Evolutionary conservation across 2,329 filamentous ascomycete genomes (phyloP), one percentile per base, ranked within the genome.

Genomic region (Lasiodiplodia sp.): DNA sequence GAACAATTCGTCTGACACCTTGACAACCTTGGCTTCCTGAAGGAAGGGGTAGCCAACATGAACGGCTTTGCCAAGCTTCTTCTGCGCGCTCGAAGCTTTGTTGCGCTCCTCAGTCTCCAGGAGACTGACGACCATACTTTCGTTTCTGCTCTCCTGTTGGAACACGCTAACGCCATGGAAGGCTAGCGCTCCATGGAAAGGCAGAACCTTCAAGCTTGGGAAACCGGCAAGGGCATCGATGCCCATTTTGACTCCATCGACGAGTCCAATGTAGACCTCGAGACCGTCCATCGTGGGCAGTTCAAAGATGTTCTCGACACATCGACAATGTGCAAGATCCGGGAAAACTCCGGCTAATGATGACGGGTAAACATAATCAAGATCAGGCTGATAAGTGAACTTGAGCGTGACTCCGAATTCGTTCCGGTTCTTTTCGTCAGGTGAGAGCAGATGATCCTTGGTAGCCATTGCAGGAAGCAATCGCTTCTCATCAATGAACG

Each of bases 251-350:
- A 92, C 94, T 52, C 93, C 95, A 28, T 92, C 88, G 72, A 96
- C 90, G 66, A 99, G 83, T 8, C 94, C 96, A 69, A 94, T 88
- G 74, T 93, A 90, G 64, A 93, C 92, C 69, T 96, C 91, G 60
- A 98, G 82, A 2, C 95, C 96, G 67, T 98, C 95, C 79, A 97
- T 92, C 4, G 91, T 92, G 8, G 96, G 96, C 44, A 99, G 85
- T 71, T 99, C 96, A 76, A 96, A 99, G 34, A 97, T 94, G 77
- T 99, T 99, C 80, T 97, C 93, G 40, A 98, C 88, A 75, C 96
- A 99, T 74, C 88, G 93, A 78, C 96, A 99, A 76, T 92, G 88
- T 7, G 88, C 85, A 58, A 99, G 86, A 74, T 97, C 93, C 0
- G 95, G 95, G 78, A 99, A 99, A 44, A 97, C 87, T 10, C 94